Base-by-base conservation (phyloP, 192 early-diverging fungal species). In the Diversispora eburnea region DNA sequence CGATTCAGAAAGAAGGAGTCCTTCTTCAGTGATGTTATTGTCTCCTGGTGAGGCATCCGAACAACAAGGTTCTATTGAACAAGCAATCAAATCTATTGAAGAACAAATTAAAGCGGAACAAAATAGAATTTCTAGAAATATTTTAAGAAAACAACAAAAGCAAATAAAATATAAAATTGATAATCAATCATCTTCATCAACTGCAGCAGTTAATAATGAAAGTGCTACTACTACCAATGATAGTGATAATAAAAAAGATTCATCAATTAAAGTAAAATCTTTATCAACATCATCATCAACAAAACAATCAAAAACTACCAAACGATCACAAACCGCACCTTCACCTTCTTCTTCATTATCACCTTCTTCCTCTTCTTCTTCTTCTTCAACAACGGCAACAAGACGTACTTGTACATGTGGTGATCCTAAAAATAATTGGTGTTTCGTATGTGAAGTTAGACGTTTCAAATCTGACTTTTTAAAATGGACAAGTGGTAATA, bases 381-480 rank as follows among this genome's bases (percentile, higher is more conserved):
- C 51, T 17, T 17, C 39, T 15, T 42, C 39, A 33, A 41, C 43
- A 42, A 41, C 33, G 0, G 39, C 17, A 13, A 63, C 25, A 15
- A 62, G 43, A 63, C 5, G 43, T 43, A 33, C 43, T 63, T 63
- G 61, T 45, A 63, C 61, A 42, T 63, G 61, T 20, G 41, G 61
- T 19, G 61, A 63, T 42, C 22, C 61, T 63, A 41, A 63, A n/a
- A 63, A 41, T 45, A n/a, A n/a, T 63, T 66, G 64, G 64, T 66
- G 64, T 49, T 45, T 22, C 19, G 19, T 66, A 13, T 66, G 64
- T 48, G 64, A 66, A 58, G 17, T 25, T 9, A 8, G 19, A 58
- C n/a, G 22, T 2, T 58, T 58, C 22, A 19, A 58, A 58, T 5
- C n/a, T 0, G 57, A 13, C 4, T 65, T 65, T 47, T 15, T 15